Evolutionary conservation across 169 alveolate genomes (phyloP).

Genomic region (Prorocentrum cordatum): DNA sequence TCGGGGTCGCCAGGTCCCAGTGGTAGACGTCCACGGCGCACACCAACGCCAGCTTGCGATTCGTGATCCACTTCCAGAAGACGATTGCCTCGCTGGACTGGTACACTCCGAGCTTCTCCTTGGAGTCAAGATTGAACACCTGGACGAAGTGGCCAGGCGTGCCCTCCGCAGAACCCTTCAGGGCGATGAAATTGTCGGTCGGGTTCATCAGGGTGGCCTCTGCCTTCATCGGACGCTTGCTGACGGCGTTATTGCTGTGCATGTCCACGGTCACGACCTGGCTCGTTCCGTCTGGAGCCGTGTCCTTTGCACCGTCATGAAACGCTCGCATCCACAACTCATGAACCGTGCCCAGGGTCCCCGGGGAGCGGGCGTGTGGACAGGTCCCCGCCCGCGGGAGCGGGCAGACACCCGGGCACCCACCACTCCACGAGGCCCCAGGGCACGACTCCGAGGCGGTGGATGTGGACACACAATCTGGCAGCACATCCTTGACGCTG

Average conservation of each 20-base stretch:
- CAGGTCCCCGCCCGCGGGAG: no score
- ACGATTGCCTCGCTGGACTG: constrained; percentile 85
- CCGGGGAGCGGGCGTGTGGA: no score
- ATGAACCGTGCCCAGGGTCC: no score
- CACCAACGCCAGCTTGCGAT: constrained; percentile 84
- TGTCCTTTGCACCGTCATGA: no score
- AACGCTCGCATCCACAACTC: no score
- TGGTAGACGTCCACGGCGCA: constrained; percentile 86
- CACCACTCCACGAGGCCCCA: no score
- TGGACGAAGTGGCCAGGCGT: constrained; percentile 79
- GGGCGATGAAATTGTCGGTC: constrained; percentile 85
- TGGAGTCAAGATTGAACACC: constrained; percentile 87
- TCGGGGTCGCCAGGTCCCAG: constrained; percentile 80
- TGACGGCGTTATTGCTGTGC: constrained; percentile 74
- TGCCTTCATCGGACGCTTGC: constrained; percentile 92
- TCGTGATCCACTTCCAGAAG: constrained; percentile 90
- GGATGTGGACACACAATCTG: no score
- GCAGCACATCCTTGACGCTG: constrained; percentile 67
- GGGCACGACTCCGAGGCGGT: no score
- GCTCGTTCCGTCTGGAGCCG: constrained; percentile 44
- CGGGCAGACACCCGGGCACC: no score
- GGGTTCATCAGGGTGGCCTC: constrained; percentile 93
- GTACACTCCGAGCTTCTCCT: constrained; percentile 84
- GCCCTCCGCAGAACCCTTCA: constrained; percentile 81
- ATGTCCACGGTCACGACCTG: constrained; percentile 75